These are phyloP conservation scores for Fusarium nisikadoi DNA, from an alignment of 2,329 filamentous ascomycete species.

Conservation along the genomic window DNA sequence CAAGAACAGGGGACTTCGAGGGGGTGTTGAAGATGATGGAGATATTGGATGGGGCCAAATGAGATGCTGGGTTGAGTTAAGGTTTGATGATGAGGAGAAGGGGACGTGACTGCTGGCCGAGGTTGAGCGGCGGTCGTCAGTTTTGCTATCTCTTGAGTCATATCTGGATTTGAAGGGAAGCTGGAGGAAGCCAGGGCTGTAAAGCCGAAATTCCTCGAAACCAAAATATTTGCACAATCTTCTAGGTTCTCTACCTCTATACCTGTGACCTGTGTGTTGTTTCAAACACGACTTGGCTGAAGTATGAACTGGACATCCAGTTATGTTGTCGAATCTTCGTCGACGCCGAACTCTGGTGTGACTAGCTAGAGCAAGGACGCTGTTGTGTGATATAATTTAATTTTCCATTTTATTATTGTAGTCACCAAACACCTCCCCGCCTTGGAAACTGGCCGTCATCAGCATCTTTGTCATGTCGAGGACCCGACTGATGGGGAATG, in stretches of 20 bases:
- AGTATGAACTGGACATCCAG: neutral
- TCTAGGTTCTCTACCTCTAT: neutral
- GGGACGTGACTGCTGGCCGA: constrained; percentile 34
- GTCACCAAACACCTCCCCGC: neutral
- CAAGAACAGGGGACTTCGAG: constrained; percentile 30
- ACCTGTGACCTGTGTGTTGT: neutral
- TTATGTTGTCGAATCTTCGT: neutral
- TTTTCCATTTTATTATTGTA: neutral
- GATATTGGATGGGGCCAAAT: constrained; percentile 25
- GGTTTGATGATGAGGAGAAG: constrained; percentile 3
- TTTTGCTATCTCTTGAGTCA: constrained; percentile 26
- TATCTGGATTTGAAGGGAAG: constrained; percentile 22
- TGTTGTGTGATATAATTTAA: neutral
- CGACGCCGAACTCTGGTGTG: neutral
- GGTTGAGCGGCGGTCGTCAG: constrained; percentile 33
- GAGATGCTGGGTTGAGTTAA: constrained; percentile 21
- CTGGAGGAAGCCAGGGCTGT: constrained; percentile 32
- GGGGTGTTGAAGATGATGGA: constrained; percentile 25
- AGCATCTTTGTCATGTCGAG: neutral
- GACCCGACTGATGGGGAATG: neutral
- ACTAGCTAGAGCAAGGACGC: neutral
- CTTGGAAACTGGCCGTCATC: neutral
- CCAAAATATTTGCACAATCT: constrained; percentile 34
- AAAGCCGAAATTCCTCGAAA: constrained; percentile 38
- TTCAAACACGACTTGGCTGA: neutral